Evolutionary conservation across 352 stramenopile genomes (phyloP).

Genomic region (Blastocystis sp.): DNA sequence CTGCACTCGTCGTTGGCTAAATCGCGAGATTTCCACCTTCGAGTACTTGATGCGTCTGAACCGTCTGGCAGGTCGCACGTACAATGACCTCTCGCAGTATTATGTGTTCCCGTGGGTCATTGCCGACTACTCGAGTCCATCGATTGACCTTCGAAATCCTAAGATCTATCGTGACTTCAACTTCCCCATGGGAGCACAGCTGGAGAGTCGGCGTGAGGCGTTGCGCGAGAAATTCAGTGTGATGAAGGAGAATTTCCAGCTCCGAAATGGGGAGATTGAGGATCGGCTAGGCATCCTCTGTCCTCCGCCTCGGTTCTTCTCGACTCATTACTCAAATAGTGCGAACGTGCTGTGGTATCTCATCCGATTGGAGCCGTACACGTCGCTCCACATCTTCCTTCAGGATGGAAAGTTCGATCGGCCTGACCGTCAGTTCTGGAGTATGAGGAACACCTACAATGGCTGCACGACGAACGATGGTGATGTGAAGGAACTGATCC

Average conservation of each 20-base stretch:
- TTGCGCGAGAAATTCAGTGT: slow-evolving; percentile 67
- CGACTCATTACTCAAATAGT: slow-evolving; percentile 91
- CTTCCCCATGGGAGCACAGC: slow-evolving; percentile 93
- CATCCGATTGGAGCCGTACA: slow-evolving; percentile 79
- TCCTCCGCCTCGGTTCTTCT: slow-evolving; percentile 90
- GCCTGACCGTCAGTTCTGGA: slow-evolving; percentile 71
- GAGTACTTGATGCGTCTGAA: slow-evolving; percentile 97
- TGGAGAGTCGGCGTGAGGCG: slow-evolving; percentile 79
- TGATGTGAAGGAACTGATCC: slow-evolving; percentile 76
- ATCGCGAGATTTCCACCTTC: slow-evolving; percentile 87
- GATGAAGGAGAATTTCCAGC: slow-evolving; percentile 49
- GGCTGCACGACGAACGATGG: slow-evolving; percentile 68
- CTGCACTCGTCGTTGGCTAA: slow-evolving; percentile 71
- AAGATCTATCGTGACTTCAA: slow-evolving; percentile 86
- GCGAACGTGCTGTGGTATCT: slow-evolving; percentile 95
- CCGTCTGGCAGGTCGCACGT: slow-evolving; percentile 84
- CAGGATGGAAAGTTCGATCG: slow-evolving; percentile 70
- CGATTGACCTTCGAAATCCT: slow-evolving; percentile 84
- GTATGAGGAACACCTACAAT: slow-evolving; percentile 70
- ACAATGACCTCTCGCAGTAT: slow-evolving; percentile 90
- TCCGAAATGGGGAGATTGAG: background rate
- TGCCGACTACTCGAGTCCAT: slow-evolving; percentile 84
- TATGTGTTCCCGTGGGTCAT: slow-evolving; percentile 97
- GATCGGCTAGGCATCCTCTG: slow-evolving; percentile 41
- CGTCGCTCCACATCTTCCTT: slow-evolving; percentile 64